Percentiles rank a stretch among this genome's conserved stretches.
These are phyloP conservation scores for Pythium plurisporium DNA, from an alignment of 352 stramenopile genomes.

Conservation along the genomic window DNA sequence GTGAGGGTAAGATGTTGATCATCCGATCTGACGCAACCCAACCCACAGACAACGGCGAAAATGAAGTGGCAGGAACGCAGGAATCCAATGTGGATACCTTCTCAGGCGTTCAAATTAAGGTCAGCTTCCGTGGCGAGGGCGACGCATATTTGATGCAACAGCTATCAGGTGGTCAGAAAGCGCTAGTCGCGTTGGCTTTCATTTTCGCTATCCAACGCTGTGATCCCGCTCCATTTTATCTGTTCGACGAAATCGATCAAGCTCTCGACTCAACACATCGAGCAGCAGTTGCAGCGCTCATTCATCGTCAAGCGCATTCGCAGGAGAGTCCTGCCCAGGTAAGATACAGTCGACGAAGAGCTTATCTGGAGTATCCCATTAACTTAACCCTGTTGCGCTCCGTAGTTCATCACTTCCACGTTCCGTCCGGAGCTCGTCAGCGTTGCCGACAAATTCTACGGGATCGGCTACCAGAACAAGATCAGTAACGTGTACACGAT, in stretches of 20 bases:
- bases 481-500: constrained; percentile 93
- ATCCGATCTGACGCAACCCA: constrained; percentile 83
- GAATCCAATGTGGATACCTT: constrained; percentile 89
- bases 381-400: background rate
- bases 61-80: background rate
- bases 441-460: constrained; percentile 96
- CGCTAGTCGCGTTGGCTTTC: constrained; percentile 98
- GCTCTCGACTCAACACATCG: constrained; percentile 99
- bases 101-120: constrained; percentile 97
- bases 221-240: constrained; percentile 99
- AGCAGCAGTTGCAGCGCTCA: constrained; percentile 94
- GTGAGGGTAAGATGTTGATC: constrained; percentile 95
- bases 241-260: constrained; percentile 99
- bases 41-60: constrained; percentile 8
- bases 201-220: constrained; percentile 99
- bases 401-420: constrained; percentile 98
- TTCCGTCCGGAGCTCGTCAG: constrained; percentile 99
- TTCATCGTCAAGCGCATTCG: constrained; percentile 94
- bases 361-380: background rate
- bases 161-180: constrained; percentile 99
- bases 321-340: constrained; percentile 96
- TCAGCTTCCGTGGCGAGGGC: constrained; percentile 94
- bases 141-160: constrained; percentile 98
- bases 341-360: constrained; percentile 1
- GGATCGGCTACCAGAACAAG: constrained; percentile 99